Base-by-base conservation (phyloP, 768 basidiomycete species). In the Imleria badia region DNA sequence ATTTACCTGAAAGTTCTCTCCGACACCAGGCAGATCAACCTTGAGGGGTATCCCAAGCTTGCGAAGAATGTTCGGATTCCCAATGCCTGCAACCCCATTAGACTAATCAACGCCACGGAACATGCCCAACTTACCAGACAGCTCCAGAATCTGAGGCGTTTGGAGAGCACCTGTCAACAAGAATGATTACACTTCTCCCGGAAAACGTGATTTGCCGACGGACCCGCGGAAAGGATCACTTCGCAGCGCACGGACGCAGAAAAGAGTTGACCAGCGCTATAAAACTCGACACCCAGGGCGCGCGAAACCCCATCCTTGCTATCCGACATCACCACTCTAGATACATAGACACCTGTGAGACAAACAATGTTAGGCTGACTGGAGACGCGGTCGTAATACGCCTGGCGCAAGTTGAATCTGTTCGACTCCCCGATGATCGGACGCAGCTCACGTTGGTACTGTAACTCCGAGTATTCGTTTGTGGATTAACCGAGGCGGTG, bases 61-160 rank as follows among this genome's bases (percentile, higher is more conserved):
- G 19, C 43, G 49, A 45, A 58, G 41, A 35, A 62, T 46, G 20
- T 39, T 38, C 1, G 54, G 51, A 36, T 54, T 56, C 26, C 62
- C 54, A 7, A 63, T 49, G 17, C 62, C 62, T 60, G 26, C 12
- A 8, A 17, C 7, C 10, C 31, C 6, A 3, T 52, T 12, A 60
- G 40, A 49, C 15, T 7, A 19, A 29, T 35, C 12, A 17, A n/a
- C 15, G 29, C 12, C 13, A 23, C 14, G 7, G n/a, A 22, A 31
- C 19, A 10, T 6, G 12, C 20, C 29, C 15, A 3, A 33, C 54
- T 1, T 20, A 60, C 66, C 67, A 35, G 67, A 73, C 14, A 72
- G 57, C 39, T 72, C 71, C n/a, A 75, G 56, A 17, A 75, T 52
- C 55, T 73, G 72, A 5, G 74, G 71, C 2, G 72, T 73, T 35